Evolutionary conservation across 208 protist genomes (phyloP).

Genomic region (Porcisia hertigi): DNA sequence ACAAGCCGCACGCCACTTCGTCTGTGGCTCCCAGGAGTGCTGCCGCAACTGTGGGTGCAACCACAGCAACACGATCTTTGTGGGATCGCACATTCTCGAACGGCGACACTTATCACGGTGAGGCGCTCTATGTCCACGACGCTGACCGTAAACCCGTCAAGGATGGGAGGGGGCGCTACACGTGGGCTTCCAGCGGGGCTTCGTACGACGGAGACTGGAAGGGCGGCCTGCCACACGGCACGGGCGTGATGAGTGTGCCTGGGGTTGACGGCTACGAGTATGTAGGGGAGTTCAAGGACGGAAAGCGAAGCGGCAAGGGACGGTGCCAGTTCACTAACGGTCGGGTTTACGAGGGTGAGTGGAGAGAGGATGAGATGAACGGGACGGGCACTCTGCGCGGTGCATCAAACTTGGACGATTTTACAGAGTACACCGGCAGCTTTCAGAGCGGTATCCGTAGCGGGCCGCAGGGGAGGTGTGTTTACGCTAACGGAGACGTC

Average conservation of each 20-base stretch:
- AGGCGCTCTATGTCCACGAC: conserved; percentile 62
- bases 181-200: conserved; percentile 55
- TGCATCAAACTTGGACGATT: conserved; percentile 57
- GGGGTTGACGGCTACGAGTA: conserved; percentile 67
- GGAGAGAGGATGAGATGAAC: conserved; percentile 77
- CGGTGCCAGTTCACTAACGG: conserved; percentile 78
- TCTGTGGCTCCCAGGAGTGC: not conserved
- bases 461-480: conserved; percentile 59
- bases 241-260: conserved; percentile 58
- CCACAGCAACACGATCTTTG: conserved; percentile 26
- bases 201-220: conserved; percentile 63
- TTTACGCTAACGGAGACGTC: conserved; percentile 69
- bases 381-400: conserved; percentile 67
- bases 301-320: conserved; percentile 71
- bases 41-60: not conserved
- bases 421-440: conserved; percentile 61
- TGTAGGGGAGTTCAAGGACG: conserved; percentile 50
- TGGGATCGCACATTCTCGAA: conserved; percentile 75
- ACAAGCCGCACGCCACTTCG: not conserved
- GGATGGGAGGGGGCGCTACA: conserved; percentile 64
- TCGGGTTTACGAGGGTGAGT: conserved; percentile 78
- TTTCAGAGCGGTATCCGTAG: conserved; percentile 62
- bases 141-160: conserved; percentile 53
- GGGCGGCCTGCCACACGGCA: conserved; percentile 58
- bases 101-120: conserved; percentile 66